These are phyloP conservation scores for Poa annua DNA, from an alignment of 176 grass and related monocot species.

Conservation along the genomic window DNA sequence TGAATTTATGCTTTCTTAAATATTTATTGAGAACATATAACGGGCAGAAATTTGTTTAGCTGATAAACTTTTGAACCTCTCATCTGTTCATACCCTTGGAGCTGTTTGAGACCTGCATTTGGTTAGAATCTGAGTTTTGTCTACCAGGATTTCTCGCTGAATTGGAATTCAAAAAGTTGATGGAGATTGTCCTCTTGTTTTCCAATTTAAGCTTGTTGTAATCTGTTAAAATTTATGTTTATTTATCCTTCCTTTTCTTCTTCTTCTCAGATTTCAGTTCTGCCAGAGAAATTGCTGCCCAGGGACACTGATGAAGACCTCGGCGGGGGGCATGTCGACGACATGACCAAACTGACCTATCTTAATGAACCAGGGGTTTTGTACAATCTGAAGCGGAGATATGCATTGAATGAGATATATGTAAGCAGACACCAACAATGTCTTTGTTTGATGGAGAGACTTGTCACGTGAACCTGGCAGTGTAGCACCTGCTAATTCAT, in stretches of 20 bases:
- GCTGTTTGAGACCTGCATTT: neutral
- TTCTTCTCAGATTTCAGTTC: conserved; percentile 59
- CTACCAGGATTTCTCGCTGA: conserved; percentile 23
- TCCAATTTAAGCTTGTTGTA: conserved; percentile 5
- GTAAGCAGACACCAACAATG: conserved; percentile 47
- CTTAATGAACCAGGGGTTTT: conserved; percentile 96
- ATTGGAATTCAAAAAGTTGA: neutral
- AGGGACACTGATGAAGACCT: conserved; percentile 95
- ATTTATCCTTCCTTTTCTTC: neutral
- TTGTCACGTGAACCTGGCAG: neutral
- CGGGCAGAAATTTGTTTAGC: neutral
- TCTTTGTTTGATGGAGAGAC: conserved; percentile 15
- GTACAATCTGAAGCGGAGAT: conserved; percentile 95
- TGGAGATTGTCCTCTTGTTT: conserved; percentile 1
- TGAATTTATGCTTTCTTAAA: neutral
- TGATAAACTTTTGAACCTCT: neutral
- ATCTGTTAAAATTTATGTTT: conserved; percentile 19
- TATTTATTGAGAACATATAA: neutral
- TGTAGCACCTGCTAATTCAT: neutral
- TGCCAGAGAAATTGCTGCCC: conserved; percentile 68
- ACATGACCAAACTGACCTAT: conserved; percentile 99
- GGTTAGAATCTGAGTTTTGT: neutral
- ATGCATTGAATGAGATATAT: conserved; percentile 96
- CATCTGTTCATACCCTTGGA: neutral
- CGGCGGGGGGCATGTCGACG: conserved; percentile 88